Evolutionary conservation across 495 filamentous ascomycete genomes (phyloP).

Genomic region (Neurospora hispaniola): DNA sequence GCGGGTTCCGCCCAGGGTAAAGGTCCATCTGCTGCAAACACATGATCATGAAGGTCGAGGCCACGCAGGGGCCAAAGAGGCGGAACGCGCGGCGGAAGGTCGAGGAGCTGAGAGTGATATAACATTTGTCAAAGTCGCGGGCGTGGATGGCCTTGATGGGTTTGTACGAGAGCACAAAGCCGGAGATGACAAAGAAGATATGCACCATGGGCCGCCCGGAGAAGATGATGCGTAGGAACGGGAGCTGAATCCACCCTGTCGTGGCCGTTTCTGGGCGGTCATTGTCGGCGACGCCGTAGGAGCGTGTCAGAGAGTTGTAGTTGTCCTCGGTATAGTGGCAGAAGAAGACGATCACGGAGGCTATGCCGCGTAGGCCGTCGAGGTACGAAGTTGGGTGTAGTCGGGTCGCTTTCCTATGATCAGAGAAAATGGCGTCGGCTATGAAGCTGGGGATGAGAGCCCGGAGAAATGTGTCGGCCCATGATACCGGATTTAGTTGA

Average conservation of each 20-base stretch:
- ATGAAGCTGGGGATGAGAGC: constrained; percentile 24
- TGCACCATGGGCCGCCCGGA: constrained; percentile 61
- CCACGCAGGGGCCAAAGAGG: constrained; percentile 50
- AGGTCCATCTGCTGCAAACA: constrained; percentile 40
- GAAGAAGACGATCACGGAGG: constrained; percentile 42
- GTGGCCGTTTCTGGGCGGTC: constrained; percentile 5
- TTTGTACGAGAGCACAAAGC: constrained; percentile 57
- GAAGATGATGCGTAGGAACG: constrained; percentile 51
- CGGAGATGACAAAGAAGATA: constrained; percentile 65
- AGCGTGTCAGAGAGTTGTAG: constrained; percentile 22
- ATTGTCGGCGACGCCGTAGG: constrained; percentile 39
- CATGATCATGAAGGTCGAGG: constrained; percentile 46
- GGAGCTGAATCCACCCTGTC: constrained; percentile 47
- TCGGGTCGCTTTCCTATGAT: constrained; percentile 16
- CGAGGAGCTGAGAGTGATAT: constrained; percentile 41
- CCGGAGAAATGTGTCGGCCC: constrained; percentile 11
- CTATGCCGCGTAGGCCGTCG: constrained; percentile 45
- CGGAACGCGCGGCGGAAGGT: constrained; percentile 55
- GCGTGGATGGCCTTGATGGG: constrained; percentile 49
- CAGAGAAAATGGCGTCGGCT: constrained; percentile 20
- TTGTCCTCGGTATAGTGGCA: constrained; percentile 38
- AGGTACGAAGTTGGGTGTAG: constrained; percentile 41
- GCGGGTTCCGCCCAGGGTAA: constrained; percentile 22
- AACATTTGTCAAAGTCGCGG: constrained; percentile 28
- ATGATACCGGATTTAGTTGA: not conserved